These are phyloP conservation scores for Paulownia fortunei DNA, from an alignment of 257 asterid species.

Conservation along the genomic window DNA sequence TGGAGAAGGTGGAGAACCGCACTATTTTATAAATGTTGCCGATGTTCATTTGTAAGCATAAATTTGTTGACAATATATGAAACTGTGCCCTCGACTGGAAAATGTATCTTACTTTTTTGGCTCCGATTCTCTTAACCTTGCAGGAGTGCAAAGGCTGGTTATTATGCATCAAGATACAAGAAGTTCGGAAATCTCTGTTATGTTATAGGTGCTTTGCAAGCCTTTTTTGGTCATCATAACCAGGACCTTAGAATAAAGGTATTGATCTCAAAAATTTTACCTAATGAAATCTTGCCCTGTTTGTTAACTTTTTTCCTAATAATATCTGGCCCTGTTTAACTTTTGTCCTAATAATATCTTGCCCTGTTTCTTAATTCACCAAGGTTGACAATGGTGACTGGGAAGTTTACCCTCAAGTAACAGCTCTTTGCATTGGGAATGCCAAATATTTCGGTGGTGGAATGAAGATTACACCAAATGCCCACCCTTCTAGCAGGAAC, in stretches of 20 bases:
- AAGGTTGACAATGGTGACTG: constrained; percentile 86
- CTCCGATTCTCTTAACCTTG: constrained; percentile 23
- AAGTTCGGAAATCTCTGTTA: constrained; percentile 86
- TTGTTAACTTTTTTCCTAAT: constrained; percentile 15
- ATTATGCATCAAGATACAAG: constrained; percentile 84
- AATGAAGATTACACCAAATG: constrained; percentile 92
- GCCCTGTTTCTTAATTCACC: constrained; percentile 28
- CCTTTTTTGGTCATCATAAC: constrained; percentile 75
- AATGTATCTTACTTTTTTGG: constrained; percentile 15
- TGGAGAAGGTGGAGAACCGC: constrained; percentile 65
- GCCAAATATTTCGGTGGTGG: constrained; percentile 96
- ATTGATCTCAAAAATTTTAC: background rate
- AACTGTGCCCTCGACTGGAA: constrained; percentile 18
- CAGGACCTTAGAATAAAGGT: constrained; percentile 88
- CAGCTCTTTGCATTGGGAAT: constrained; percentile 92
- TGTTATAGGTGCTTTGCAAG: constrained; percentile 89
- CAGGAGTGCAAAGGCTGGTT: constrained; percentile 98
- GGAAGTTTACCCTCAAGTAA: constrained; percentile 79
- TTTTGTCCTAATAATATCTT: constrained; percentile 17
- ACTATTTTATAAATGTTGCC: constrained; percentile 87
- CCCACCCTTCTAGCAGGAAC: constrained; percentile 64
- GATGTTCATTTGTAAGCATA: constrained; percentile 83
- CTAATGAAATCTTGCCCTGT: background rate
- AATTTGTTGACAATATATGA: constrained; percentile 25
- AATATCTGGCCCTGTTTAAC: constrained; percentile 11